Conservation (phyloP, 148 eudicot genomes). For the Nyssa sinensis region DNA sequence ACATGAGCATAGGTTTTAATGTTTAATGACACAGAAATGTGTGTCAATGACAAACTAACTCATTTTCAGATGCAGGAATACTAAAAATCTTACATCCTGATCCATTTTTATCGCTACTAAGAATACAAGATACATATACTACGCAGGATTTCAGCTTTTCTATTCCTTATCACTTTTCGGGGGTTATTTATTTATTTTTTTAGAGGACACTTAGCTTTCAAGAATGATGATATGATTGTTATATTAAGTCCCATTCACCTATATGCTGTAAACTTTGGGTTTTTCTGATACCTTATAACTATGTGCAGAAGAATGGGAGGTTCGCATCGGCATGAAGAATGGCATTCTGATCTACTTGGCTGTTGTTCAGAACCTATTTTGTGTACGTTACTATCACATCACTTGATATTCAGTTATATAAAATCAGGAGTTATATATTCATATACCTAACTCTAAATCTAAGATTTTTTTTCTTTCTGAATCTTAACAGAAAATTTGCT, state of each 20-base stretch:
- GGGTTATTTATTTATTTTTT: no score
- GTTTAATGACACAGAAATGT: not conserved
- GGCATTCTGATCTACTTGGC: constrained; percentile 93
- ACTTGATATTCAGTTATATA: not conserved
- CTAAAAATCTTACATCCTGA: not conserved
- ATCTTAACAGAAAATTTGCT: no score
- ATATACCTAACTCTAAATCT: not conserved
- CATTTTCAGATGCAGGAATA: not conserved
- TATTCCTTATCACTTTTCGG: not conserved
- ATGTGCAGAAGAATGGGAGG: constrained; percentile 57
- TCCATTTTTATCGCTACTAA: not conserved
- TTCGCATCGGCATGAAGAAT: constrained; percentile 50
- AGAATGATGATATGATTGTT: not conserved
- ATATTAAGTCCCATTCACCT: not conserved
- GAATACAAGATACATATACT: not conserved
- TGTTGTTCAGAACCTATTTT: constrained; percentile 91
- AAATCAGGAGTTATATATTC: not conserved
- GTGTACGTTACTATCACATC: constrained; percentile 50
- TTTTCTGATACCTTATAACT: not conserved
- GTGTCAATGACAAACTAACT: not conserved
- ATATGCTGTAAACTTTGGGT: not conserved
- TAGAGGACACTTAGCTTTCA: not conserved
- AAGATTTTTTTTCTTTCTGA: not conserved
- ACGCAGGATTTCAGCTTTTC: not conserved
- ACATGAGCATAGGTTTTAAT: not conserved